These are phyloP conservation scores for Penicillium malachiteum DNA, from an alignment of 495 filamentous ascomycete species.

Conservation along the genomic window DNA sequence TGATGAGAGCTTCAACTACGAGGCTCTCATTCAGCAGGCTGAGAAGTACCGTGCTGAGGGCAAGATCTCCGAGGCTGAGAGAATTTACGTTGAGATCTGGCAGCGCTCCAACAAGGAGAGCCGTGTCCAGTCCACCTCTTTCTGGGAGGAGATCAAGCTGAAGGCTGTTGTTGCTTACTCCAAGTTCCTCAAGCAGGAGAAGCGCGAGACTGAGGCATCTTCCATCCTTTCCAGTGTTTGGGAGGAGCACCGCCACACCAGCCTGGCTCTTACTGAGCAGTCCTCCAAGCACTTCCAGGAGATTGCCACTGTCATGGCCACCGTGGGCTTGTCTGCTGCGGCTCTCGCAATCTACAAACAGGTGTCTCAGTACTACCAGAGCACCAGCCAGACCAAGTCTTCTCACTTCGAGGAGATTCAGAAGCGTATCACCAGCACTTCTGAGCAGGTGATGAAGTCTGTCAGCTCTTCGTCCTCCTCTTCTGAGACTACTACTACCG, in stretches of 20 bases:
- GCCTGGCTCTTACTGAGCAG: constrained; percentile 22
- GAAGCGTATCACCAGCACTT: constrained; percentile 22
- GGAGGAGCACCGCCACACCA: constrained; percentile 32
- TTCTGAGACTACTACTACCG: constrained; percentile 28
- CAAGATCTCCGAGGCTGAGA: constrained; percentile 27
- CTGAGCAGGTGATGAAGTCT: constrained; percentile 30
- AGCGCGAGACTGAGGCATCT: constrained; percentile 31
- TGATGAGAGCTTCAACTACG: constrained; percentile 21
- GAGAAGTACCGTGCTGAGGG: constrained; percentile 22
- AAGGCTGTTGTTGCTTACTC: constrained; percentile 30
- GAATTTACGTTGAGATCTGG: constrained; percentile 37
- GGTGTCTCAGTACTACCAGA: constrained; percentile 28
- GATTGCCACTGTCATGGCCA: constrained; percentile 36
- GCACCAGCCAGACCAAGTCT: constrained; percentile 29
- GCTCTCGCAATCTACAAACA: constrained; percentile 38
- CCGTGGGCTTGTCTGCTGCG: constrained; percentile 29
- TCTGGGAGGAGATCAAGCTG: constrained; percentile 33
- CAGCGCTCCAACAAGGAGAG: constrained; percentile 32
- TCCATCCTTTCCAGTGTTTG: constrained; percentile 37
- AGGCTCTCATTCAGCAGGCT: constrained; percentile 21
- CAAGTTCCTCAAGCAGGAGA: constrained; percentile 32
- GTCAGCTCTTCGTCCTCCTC: constrained; percentile 22
- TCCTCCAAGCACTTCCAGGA: constrained; percentile 29
- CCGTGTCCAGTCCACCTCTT: constrained; percentile 27
- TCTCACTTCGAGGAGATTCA: constrained; percentile 29